Evolutionary conservation across 805 yeast genomes (phyloP).

Genomic region (Saturnispora diversa): DNA sequence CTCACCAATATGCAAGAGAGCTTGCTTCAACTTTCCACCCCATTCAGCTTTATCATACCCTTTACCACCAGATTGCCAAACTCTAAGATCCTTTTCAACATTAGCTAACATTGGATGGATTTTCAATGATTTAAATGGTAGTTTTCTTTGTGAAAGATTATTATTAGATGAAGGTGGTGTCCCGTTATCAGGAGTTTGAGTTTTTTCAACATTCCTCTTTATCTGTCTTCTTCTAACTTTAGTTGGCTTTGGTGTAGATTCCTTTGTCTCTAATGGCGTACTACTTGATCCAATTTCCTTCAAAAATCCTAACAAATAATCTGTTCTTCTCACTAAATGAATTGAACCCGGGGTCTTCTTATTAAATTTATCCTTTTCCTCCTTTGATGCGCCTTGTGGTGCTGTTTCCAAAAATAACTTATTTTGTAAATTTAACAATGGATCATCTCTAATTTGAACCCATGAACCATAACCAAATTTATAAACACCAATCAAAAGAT

Average conservation of each 20-base stretch:
- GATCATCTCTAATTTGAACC: conserved; percentile 92
- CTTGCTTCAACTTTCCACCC: conserved; percentile 25
- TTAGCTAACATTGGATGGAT: conserved; percentile 23
- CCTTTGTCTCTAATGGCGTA: conserved; percentile 5
- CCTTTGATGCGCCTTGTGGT: conserved; percentile 30
- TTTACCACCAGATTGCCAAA: conserved; percentile 28
- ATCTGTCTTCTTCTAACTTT: conserved; percentile 19
- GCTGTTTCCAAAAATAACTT: conserved; percentile 61
- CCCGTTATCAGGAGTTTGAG: conserved; percentile 19
- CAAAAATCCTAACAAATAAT: conserved; percentile 68
- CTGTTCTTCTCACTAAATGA: conserved; percentile 86
- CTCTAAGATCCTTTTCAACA: conserved; percentile 24
- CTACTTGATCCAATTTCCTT: conserved; percentile 34
- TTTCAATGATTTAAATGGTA: conserved; percentile 9
- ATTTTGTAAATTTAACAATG: conserved; percentile 75
- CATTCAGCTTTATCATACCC: conserved; percentile 28
- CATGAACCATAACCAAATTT: conserved; percentile 96
- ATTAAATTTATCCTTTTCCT: conserved; percentile 30
- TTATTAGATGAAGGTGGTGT: conserved; percentile 7
- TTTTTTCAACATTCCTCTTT: conserved; percentile 18
- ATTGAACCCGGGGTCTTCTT: conserved; percentile 87
- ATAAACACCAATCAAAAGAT: conserved; percentile 75
- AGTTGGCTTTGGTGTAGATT: conserved; percentile 13
- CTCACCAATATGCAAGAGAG: conserved; percentile 26
- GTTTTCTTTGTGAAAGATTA: conserved; percentile 6